Conservation (phyloP, 2,329 filamentous ascomycete species). For the Pseudogymnoascus sp. region DNA sequence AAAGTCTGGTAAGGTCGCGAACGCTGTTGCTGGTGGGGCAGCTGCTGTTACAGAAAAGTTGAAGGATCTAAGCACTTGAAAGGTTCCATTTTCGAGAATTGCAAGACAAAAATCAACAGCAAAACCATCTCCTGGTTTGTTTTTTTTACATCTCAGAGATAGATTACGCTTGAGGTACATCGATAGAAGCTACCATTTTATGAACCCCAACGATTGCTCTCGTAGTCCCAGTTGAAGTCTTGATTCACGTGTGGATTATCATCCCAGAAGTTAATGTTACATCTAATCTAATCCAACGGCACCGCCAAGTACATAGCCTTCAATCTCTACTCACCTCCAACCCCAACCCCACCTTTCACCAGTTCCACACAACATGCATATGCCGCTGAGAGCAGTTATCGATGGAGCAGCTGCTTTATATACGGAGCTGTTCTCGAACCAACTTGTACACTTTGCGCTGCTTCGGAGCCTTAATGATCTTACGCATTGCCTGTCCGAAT, state of each 20-base stretch:
- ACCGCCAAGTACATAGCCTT: background rate
- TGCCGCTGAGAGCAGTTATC: background rate
- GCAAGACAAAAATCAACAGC: background rate
- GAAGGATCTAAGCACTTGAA: constrained; percentile 23
- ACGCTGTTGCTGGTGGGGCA: constrained; percentile 18
- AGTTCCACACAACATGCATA: background rate
- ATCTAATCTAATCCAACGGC: background rate
- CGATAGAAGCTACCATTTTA: background rate
- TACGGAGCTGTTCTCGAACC: constrained; percentile 58
- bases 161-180: background rate
- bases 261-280: background rate
- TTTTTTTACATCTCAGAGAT: background rate
- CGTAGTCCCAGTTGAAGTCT: background rate
- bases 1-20: constrained; percentile 25
- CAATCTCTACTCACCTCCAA: background rate
- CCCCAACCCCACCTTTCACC: background rate
- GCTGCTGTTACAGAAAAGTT: constrained; percentile 29
- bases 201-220: background rate
- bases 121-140: background rate
- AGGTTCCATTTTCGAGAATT: background rate
- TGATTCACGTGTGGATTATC: background rate
- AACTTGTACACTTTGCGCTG: constrained; percentile 83
- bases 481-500: constrained; percentile 53
- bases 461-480: constrained; percentile 56
- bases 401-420: constrained; percentile 2